A percentile compares a stretch with the other conserved stretches of the same genome.
phyloP scores from a whole-genome alignment of 306 rosid genomes.

The Prunus campanulata region DNA sequence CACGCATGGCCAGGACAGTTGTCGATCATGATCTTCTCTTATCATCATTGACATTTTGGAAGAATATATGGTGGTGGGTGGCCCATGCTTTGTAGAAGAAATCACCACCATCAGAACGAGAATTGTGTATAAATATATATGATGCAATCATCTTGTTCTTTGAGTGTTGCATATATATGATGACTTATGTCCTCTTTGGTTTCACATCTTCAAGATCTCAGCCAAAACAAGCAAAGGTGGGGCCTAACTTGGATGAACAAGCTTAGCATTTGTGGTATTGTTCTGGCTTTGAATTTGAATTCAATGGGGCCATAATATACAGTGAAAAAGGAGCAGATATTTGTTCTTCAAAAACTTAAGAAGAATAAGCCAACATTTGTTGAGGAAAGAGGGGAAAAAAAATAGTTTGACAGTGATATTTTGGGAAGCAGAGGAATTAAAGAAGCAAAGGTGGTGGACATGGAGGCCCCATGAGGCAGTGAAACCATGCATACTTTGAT shows the following conservation, averaged over 20 bases:
- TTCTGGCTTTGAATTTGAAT: neutral
- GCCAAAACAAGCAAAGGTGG: neutral
- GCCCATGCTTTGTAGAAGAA: slow-evolving; percentile 9
- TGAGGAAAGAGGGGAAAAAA: neutral
- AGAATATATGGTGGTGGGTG: slow-evolving; percentile 12
- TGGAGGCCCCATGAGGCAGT: slow-evolving; percentile 11
- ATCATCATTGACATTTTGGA: slow-evolving; percentile 31
- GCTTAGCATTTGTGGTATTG: neutral
- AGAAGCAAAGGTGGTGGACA: neutral
- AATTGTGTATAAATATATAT: neutral
- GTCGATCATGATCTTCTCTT: slow-evolving; percentile 10
- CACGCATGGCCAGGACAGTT: slow-evolving; percentile 27
- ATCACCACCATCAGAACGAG: neutral
- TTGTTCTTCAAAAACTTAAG: neutral
- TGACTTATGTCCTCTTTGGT: slow-evolving; percentile 25
- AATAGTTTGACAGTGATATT: neutral
- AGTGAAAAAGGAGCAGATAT: neutral
- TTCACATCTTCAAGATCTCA: slow-evolving; percentile 28
- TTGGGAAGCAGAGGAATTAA: neutral
- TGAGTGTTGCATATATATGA: slow-evolving; percentile 13
- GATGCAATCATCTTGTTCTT: slow-evolving; percentile 18
- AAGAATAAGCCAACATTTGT: neutral
- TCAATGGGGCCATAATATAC: neutral
- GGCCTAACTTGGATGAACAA: neutral
- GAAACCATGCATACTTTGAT: neutral